A percentile compares a stretch with the other conserved stretches of the same genome.
Evolutionary conservation across 768 basidiomycete species (phyloP).

Genomic region (Rhodotorula toruloides): DNA sequence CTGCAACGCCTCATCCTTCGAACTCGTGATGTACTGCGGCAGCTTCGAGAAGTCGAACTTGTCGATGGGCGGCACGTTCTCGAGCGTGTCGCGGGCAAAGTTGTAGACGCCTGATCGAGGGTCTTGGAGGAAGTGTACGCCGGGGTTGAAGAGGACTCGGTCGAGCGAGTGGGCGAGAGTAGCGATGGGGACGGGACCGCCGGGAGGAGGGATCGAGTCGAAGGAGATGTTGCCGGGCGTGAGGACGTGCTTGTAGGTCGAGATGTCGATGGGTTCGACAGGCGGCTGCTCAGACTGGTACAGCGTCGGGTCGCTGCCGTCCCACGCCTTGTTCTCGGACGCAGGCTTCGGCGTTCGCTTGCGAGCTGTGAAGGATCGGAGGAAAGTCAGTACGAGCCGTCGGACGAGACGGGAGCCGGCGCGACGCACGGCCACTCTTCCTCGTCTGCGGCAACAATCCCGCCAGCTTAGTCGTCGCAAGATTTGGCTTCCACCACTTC

Average conservation of each 20-base stretch:
- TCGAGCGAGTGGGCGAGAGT: constrained; percentile 62
- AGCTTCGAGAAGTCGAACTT: constrained; percentile 82
- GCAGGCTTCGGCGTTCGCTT: no score
- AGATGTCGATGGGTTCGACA: no score
- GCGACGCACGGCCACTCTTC: background rate
- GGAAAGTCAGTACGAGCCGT: background rate
- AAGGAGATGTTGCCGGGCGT: constrained; percentile 6
- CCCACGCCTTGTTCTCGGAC: background rate
- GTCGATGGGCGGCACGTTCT: constrained; percentile 66
- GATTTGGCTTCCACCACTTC: no score
- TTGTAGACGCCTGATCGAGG: constrained; percentile 80
- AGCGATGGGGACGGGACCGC: constrained; percentile 49
- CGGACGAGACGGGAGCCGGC: background rate
- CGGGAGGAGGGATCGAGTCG: constrained; percentile 1
- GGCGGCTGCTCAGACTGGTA: no score
- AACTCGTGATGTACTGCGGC: constrained; percentile 68
- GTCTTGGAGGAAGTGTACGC: constrained; percentile 80
- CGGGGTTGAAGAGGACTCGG: constrained; percentile 70
- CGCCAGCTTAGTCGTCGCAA: no score
- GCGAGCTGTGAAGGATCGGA: no score
- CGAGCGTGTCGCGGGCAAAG: constrained; percentile 62
- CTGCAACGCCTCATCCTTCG: constrained; percentile 57
- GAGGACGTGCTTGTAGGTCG: constrained; percentile 17
- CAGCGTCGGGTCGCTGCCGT: no score
- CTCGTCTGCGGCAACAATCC: background rate